phyloP scores from a whole-genome alignment of 805 yeast genomes.

The Lipomyces mesembrius region DNA sequence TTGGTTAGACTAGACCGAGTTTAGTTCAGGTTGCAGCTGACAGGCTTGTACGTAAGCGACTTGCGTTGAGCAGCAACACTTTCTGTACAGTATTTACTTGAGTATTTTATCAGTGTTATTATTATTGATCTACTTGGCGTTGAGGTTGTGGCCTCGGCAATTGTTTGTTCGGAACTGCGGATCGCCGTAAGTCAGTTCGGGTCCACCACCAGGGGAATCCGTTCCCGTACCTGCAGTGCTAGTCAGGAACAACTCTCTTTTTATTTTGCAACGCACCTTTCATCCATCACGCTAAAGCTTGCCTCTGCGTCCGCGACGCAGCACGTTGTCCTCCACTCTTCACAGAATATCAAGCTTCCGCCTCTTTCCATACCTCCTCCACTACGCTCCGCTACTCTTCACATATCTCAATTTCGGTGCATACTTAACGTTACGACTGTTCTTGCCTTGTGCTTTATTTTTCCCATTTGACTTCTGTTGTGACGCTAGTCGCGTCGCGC shows the following conservation, averaged over 20 bases:
- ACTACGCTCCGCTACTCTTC: neutral
- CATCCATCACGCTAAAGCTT: neutral
- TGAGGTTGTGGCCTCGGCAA: neutral
- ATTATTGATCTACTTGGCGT: neutral
- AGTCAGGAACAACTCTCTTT: constrained; percentile 21
- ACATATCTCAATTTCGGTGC: too few species aligned
- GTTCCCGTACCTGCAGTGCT: constrained; percentile 20
- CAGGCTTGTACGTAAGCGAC: too few species aligned
- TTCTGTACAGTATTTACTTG: too few species aligned
- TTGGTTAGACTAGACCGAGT: neutral
- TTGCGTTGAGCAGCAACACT: too few species aligned
- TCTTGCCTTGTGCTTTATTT: neutral
- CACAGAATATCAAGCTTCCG: neutral
- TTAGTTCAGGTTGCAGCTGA: too few species aligned
- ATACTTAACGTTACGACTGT: neutral
- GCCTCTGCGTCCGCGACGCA: too few species aligned
- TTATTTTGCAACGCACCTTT: neutral
- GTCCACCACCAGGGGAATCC: neutral
- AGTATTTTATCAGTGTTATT: too few species aligned
- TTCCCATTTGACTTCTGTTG: neutral
- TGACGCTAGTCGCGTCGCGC: neutral
- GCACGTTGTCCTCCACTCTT: too few species aligned
- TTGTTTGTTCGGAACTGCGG: neutral
- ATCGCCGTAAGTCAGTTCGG: neutral
- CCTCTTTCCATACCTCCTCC: neutral